phyloP scores from a whole-genome alignment of 2,329 filamentous ascomycete species.

The Aureobasidium mangrovei region DNA sequence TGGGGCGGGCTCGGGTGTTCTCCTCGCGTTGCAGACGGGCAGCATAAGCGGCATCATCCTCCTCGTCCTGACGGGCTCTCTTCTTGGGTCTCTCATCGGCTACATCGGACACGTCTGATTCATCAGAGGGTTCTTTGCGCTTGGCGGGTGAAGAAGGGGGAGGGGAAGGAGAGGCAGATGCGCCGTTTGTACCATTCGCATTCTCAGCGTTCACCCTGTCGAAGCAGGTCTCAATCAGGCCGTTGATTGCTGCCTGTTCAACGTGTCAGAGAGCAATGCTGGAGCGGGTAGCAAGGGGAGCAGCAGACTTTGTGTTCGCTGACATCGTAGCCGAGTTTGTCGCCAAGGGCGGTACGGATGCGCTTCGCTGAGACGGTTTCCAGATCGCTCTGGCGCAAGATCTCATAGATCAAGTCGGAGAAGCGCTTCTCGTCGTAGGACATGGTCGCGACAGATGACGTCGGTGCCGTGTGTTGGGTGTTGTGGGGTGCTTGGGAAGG shows the following conservation, averaged over 20 bases:
- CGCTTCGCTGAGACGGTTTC: slow-evolving; percentile 57
- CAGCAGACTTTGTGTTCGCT: slow-evolving; percentile 50
- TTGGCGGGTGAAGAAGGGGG: slow-evolving; percentile 27
- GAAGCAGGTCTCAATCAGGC: slow-evolving; percentile 42
- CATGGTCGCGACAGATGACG: slow-evolving; percentile 12
- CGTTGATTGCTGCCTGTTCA: slow-evolving; percentile 35
- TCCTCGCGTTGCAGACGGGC: slow-evolving; percentile 87
- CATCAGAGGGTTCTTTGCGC: slow-evolving; percentile 30
- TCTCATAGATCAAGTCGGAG: slow-evolving; percentile 50
- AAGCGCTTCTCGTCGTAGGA: slow-evolving; percentile 14
- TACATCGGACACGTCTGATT: slow-evolving; percentile 35
- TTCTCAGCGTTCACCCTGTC: slow-evolving; percentile 32
- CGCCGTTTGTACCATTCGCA: slow-evolving; percentile 22
- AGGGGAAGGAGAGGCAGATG: slow-evolving; percentile 13
- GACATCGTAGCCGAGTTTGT: slow-evolving; percentile 52
- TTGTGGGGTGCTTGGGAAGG: background rate
- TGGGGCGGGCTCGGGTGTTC: slow-evolving; percentile 56
- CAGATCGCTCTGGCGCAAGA: slow-evolving; percentile 51
- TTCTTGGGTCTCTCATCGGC: slow-evolving; percentile 37
- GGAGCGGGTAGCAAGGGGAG: background rate
- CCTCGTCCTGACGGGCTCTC: slow-evolving; percentile 52
- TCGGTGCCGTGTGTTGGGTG: slow-evolving; percentile 30
- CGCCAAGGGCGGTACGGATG: slow-evolving; percentile 55
- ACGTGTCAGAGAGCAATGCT: slow-evolving; percentile 12
- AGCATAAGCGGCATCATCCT: slow-evolving; percentile 79